These are phyloP conservation scores for Saccharomyces mikatae DNA, from an alignment of 805 yeast species.

Conservation along the genomic window DNA sequence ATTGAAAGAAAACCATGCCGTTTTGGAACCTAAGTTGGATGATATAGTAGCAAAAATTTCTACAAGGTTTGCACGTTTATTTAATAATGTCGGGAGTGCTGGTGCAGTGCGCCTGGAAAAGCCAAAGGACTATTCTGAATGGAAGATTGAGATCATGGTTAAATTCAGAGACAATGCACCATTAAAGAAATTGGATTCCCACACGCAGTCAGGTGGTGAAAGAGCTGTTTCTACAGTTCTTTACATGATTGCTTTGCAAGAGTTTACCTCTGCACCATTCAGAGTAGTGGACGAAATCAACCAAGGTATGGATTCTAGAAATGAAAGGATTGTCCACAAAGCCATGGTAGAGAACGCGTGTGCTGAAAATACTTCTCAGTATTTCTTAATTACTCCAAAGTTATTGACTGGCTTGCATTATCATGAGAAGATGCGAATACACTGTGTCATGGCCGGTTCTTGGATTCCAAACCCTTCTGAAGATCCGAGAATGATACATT, in stretches of 20 bases:
- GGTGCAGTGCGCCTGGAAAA: conserved; percentile 66
- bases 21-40: conserved; percentile 60
- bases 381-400: conserved; percentile 89
- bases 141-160: conserved; percentile 80
- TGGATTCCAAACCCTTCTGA: conserved; percentile 35
- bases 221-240: conserved; percentile 91
- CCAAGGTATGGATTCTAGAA: conserved; percentile 96
- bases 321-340: conserved; percentile 79
- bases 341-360: conserved; percentile 83
- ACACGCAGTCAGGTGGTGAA: conserved; percentile 95
- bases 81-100: conserved; percentile 70
- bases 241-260: conserved; percentile 84
- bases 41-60: conserved; percentile 50
- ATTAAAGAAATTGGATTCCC: conserved; percentile 68
- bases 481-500: conserved; percentile 25
- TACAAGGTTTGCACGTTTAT: conserved; percentile 53
- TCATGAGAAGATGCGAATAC: conserved; percentile 72
- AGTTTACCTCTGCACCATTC: conserved; percentile 80
- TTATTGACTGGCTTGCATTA: conserved; percentile 69
- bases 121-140: conserved; percentile 46
- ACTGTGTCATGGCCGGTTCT: conserved; percentile 66
- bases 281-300: conserved; percentile 96
- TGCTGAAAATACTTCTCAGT: conserved; percentile 57
- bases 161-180: conserved; percentile 73
- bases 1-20: conserved; percentile 33